These are phyloP conservation scores for Boletus subluridellus DNA, from an alignment of 1,284 basidiomycete genomes.

Conservation along the genomic window DNA sequence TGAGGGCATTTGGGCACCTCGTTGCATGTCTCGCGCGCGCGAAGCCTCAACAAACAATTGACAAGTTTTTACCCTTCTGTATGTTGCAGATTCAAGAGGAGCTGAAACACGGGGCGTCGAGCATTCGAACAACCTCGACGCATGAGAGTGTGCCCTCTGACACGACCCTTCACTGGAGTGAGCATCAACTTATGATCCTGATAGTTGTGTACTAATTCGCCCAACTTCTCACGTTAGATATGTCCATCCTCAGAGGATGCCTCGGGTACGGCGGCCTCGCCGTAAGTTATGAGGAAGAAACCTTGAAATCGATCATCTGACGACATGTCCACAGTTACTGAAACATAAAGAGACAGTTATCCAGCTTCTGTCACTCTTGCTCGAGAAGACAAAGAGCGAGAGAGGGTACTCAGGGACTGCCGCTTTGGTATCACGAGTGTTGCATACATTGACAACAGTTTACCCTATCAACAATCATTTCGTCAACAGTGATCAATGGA, in stretches of 20 bases:
- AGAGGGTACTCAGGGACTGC: constrained; percentile 85
- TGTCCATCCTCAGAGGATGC: constrained; percentile 75
- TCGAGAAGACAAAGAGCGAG: constrained; percentile 84
- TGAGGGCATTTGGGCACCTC: constrained; percentile 87
- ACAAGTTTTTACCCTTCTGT: constrained; percentile 80
- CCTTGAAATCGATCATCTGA: constrained; percentile 1
- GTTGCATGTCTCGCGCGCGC: constrained; percentile 84
- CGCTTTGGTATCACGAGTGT: constrained; percentile 72
- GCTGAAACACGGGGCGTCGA: constrained; percentile 89
- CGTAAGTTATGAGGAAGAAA: constrained; percentile 39
- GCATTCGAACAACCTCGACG: constrained; percentile 83
- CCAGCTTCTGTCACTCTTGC: constrained; percentile 64
- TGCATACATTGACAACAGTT: constrained; percentile 73
- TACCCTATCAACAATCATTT: constrained; percentile 84
- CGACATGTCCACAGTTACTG: constrained; percentile 51
- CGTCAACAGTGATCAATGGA: constrained; percentile 83
- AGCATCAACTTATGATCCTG: constrained; percentile 32
- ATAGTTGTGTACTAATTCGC: constrained; percentile 4
- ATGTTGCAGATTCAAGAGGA: constrained; percentile 81
- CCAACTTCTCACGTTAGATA: constrained; percentile 44
- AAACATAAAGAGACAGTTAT: constrained; percentile 69
- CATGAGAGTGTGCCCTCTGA: constrained; percentile 82
- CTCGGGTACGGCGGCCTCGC: constrained; percentile 67
- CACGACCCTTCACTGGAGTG: constrained; percentile 93
- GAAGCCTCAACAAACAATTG: constrained; percentile 73